Conservation (phyloP, 495 filamentous ascomycete species). For the Clavariopsis aquatica region DNA sequence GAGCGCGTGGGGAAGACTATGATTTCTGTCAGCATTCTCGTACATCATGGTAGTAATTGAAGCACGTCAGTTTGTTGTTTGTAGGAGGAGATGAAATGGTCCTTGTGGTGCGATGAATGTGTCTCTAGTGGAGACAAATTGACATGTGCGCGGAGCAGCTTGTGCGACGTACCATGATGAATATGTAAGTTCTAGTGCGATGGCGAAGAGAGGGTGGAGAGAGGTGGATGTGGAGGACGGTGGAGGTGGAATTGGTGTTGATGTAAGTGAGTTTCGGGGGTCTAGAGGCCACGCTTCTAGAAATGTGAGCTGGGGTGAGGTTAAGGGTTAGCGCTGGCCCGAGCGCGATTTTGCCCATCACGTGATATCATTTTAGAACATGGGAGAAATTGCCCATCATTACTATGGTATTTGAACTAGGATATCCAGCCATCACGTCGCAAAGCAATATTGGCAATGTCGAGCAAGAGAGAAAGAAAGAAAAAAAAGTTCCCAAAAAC, state of each 20-base stretch:
- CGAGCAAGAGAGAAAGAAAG: too few relatives aligned
- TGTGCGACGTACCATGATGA: constrained; percentile 8
- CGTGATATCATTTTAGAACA: too few relatives aligned
- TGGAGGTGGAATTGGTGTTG: constrained; percentile 16
- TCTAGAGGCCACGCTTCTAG: constrained; percentile 37
- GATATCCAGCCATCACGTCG: too few relatives aligned
- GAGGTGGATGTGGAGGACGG: constrained; percentile 1
- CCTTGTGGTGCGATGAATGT: too few relatives aligned
- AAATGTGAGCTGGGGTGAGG: constrained; percentile 26
- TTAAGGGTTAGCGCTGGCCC: constrained; percentile 18
- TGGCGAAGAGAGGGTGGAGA: background rate
- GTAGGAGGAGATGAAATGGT: background rate
- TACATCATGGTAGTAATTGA: too few relatives aligned
- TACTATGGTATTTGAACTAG: too few relatives aligned
- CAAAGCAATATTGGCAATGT: too few relatives aligned
- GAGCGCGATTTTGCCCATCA: background rate
- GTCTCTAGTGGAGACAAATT: too few relatives aligned
- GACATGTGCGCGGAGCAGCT: background rate
- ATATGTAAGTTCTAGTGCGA: background rate
- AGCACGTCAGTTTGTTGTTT: too few relatives aligned
- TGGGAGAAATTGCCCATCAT: too few relatives aligned
- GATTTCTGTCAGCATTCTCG: background rate
- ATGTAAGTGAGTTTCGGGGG: constrained; percentile 5
- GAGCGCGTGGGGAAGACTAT: constrained; percentile 75
- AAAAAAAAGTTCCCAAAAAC: too few relatives aligned